Percentiles rank a stretch among this genome's conserved stretches.
Conservation (phyloP, 1,139 yeast species). For the Suhomyces chickasaworum region DNA sequence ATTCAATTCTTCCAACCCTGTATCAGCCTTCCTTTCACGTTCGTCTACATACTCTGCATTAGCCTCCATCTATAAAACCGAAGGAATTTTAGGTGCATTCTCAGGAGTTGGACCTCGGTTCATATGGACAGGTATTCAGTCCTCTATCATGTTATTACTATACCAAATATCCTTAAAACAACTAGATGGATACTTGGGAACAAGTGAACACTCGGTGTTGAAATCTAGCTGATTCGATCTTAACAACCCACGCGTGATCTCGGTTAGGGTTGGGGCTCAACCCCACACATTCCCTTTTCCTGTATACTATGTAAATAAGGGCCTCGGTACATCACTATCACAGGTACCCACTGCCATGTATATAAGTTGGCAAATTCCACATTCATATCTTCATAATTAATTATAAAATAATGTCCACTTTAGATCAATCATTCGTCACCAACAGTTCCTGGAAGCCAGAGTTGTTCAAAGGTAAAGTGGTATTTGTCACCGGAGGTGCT, state of each 20-base stretch:
- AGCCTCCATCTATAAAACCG: constrained; percentile 63
- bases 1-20: constrained; percentile 1
- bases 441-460: constrained; percentile 53
- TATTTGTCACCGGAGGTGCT: constrained; percentile 92
- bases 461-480: constrained; percentile 79
- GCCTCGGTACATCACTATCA: constrained; percentile 6
- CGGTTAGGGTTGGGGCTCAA: not conserved
- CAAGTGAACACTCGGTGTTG: not conserved
- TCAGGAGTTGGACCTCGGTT: constrained; percentile 96
- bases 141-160: constrained; percentile 88
- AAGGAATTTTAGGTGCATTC: constrained; percentile 80
- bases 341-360: constrained; percentile 5
- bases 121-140: constrained; percentile 95
- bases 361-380: constrained; percentile 4
- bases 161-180: constrained; percentile 65
- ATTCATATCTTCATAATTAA: not conserved
- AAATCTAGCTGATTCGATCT: not conserved
- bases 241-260: not conserved
- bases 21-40: constrained; percentile 29
- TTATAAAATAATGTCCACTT: constrained; percentile 18
- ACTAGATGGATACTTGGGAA: constrained; percentile 26
- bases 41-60: constrained; percentile 67
- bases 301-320: constrained; percentile 6
- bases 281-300: constrained; percentile 3
- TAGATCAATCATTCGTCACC: constrained; percentile 32